Base-by-base conservation (phyloP, 179 eudicot species). In the Vitellaria paradoxa region DNA sequence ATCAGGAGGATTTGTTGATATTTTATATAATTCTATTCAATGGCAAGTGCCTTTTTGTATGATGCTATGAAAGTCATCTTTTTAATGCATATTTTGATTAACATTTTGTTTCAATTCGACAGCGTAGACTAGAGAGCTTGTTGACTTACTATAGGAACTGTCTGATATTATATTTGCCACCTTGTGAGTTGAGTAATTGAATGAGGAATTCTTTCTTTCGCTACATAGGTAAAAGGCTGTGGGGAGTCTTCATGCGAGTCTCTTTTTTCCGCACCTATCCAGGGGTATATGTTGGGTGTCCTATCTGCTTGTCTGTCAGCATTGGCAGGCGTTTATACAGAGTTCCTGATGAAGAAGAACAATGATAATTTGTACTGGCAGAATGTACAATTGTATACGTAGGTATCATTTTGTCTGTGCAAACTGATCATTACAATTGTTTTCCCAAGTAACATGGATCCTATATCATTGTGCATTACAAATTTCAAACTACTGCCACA, bases 241-340 rank as follows among this genome's bases (percentile, higher is more conserved):
- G 99, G 99, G 83, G 91, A 90, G 81, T 85, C 97, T 78, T 90
- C 92, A 15, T 95, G 98, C 59, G 89, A 93, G 42, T 95, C 97
- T 8, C 85, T 95, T 56, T 90, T 95, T 81, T 93, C 99, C 57
- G 92, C 99, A 45, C 97, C 99, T 60, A 86, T 95, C 81, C 97
- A 89, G 82, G 99, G 99, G 71, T 95, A 95, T 86, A 86, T 91
- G 91, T 76, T 95, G 82, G 99, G 99, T 7, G 68, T 93, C 80
- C 80, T 95, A 79, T 95, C 97, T 69, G 97, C 98, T 77, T 95
- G 98, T 82, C 90, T 95, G 66, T 95, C 99, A 46, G 99, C 99
- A 59, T 79, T 90, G 78, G 99, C 99, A 77, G 99, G 98, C 84
- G 93, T 95, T 61, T 95, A 93, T 81, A 95, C 99, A 13, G 99